phyloP scores from a whole-genome alignment of 2,329 filamentous ascomycete species.

The Xylaria arbuscula region DNA sequence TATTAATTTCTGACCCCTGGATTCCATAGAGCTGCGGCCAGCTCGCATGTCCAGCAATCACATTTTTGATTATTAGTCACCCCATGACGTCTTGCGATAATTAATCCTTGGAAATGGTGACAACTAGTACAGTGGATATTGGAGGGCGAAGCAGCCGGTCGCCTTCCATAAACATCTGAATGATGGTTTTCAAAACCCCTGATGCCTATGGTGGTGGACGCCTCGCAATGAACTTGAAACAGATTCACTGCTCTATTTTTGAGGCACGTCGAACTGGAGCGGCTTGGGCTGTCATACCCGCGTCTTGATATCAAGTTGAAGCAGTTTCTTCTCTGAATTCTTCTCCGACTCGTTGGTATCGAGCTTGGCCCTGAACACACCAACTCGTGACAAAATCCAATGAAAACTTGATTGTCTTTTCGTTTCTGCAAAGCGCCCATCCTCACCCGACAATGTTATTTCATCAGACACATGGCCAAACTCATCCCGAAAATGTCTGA shows the following conservation, averaged over 20 bases:
- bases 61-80: background rate
- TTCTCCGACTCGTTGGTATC: background rate
- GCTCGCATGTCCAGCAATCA: conserved; percentile 1
- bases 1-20: background rate
- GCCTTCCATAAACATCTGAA: background rate
- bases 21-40: background rate
- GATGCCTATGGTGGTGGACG: background rate
- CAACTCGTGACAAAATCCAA: background rate
- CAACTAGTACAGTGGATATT: background rate
- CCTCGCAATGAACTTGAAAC: background rate
- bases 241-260: conserved; percentile 1
- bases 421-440: too few species aligned
- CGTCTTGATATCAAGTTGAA: background rate
- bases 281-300: background rate
- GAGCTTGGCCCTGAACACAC: background rate
- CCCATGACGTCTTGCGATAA: background rate
- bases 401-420: too few species aligned
- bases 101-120: background rate
- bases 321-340: background rate
- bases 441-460: background rate
- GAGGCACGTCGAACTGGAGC: background rate
- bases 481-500: background rate
- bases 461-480: background rate
- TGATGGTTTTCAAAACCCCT: background rate
- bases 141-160: background rate